Evolutionary conservation across 768 basidiomycete species (phyloP), one percentile per base, ranked within the genome.

Genomic region (Russula vinacea): DNA sequence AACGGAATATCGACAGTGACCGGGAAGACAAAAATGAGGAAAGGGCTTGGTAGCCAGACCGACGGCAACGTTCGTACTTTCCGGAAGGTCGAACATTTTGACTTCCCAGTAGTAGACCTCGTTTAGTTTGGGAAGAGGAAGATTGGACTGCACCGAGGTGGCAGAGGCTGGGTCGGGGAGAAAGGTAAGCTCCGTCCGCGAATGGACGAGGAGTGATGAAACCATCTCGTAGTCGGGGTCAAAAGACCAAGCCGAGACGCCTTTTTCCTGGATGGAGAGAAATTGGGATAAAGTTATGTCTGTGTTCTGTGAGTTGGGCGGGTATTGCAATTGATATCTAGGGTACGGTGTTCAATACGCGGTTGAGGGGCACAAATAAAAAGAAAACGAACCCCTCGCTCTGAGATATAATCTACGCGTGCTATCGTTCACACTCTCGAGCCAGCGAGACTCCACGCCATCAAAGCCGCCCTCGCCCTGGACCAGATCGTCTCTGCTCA

Each of bases 31-130:
- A 81, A 98, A 98, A 11, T 88, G 84, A 10, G 97, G 97, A 73
- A 93, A 98, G 10, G 97, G 97, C 75, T 97, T 98, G 3, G 97
- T 99, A 19, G 96, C 94, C 42, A 99, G 75, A 40, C 97, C 97
- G 55, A 98, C 85, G 39, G 93, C 86, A n/a, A 97, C 89, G 51
- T 82, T 90, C 10, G 95, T 98, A 2, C 83, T 79, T 65, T 84
- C 80, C 14, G 95, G 94, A 60, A 97, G 88, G 76, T 99, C 97
- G 73, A 94, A 98, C 90, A 98, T 92, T 78, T 99, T 99, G 66
- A 94, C 90, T 74, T 99, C 97, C 92, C 92, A 99, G 74, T 99
- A 99, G 74, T 99, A 99, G 14, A 98, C 94, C 74, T 98, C 97
- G 77, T 99, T 99, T 56, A 98, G 81, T 73, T 98, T 98, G 14